These are phyloP conservation scores for Colletotrichum eremochloae DNA, from an alignment of 2,329 filamentous ascomycete genomes.

Conservation along the genomic window DNA sequence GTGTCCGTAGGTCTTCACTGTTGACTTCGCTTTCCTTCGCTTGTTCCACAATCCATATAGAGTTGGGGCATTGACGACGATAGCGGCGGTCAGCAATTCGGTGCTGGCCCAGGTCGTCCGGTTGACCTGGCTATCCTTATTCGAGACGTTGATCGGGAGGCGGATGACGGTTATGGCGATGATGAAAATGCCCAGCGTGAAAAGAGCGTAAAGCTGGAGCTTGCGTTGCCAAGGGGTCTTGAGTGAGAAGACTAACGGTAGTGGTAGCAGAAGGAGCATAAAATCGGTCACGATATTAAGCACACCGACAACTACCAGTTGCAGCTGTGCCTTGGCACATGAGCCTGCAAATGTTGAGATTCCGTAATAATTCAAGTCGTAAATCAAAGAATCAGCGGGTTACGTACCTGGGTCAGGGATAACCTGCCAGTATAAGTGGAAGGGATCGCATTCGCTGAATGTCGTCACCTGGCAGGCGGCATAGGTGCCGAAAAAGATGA, in stretches of 20 bases:
- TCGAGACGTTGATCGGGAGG: slow-evolving; percentile 53
- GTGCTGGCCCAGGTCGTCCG: slow-evolving; percentile 55
- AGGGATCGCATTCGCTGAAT: slow-evolving; percentile 58
- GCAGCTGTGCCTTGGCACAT: slow-evolving; percentile 50
- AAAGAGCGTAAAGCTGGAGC: slow-evolving; percentile 50
- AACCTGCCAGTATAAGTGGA: slow-evolving; percentile 70
- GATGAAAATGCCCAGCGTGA: slow-evolving; percentile 55
- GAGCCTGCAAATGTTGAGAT: slow-evolving; percentile 33
- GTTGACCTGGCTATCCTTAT: slow-evolving; percentile 52
- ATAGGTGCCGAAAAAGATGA: slow-evolving; percentile 49
- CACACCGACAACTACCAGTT: slow-evolving; percentile 51
- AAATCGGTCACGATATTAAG: slow-evolving; percentile 52
- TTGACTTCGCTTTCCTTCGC: slow-evolving; percentile 44
- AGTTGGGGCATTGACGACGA: slow-evolving; percentile 55
- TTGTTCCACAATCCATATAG: slow-evolving; percentile 53
- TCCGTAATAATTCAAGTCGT: slow-evolving; percentile 9
- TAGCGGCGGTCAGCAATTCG: slow-evolving; percentile 48
- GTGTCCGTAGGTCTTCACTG: slow-evolving; percentile 37
- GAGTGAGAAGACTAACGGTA: slow-evolving; percentile 49
- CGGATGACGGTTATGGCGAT: slow-evolving; percentile 56
- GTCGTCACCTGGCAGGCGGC: slow-evolving; percentile 50
- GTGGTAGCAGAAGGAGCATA: slow-evolving; percentile 48
- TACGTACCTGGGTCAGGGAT: slow-evolving; percentile 54
- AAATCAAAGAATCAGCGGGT: slow-evolving; percentile 2
- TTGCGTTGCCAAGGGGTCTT: slow-evolving; percentile 50